Evolutionary conservation across 768 basidiomycete species (phyloP).

Genomic region (Lentinula raphanica): DNA sequence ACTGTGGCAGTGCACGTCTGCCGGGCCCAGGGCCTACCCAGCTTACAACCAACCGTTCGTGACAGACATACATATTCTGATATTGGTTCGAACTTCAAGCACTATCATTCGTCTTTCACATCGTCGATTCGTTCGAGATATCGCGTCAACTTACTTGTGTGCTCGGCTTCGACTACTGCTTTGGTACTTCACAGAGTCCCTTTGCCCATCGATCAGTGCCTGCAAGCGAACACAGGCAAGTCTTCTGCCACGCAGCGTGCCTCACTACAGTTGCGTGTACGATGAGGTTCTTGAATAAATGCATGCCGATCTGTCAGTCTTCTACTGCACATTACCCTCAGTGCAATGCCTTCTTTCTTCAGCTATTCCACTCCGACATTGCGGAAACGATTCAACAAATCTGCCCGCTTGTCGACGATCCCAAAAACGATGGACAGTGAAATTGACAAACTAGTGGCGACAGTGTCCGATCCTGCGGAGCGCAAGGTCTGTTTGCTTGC

Average conservation of each 20-base stretch:
- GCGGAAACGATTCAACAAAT: constrained; percentile 54
- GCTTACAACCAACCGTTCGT: no score
- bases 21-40: no score
- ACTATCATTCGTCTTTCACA: no score
- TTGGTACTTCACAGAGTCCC: no score
- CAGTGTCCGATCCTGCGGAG: constrained; percentile 70
- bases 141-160: no score
- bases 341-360: constrained; percentile 13
- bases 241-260: not conserved
- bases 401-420: constrained; percentile 65
- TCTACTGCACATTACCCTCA: not conserved
- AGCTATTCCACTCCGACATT: constrained; percentile 32
- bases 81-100: no score
- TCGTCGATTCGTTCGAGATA: no score
- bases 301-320: not conserved
- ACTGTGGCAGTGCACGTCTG: no score
- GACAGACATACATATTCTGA: no score
- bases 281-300: not conserved
- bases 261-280: not conserved
- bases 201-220: not conserved
- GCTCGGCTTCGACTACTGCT: no score
- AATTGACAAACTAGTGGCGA: constrained; percentile 86
- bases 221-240: not conserved
- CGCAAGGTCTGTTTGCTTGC: constrained; percentile 60
- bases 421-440: constrained; percentile 98